Percentiles rank a stretch among this genome's conserved stretches.
These are phyloP conservation scores for Boeremia exigua DNA, from an alignment of 2,329 filamentous ascomycete genomes.

Conservation along the genomic window DNA sequence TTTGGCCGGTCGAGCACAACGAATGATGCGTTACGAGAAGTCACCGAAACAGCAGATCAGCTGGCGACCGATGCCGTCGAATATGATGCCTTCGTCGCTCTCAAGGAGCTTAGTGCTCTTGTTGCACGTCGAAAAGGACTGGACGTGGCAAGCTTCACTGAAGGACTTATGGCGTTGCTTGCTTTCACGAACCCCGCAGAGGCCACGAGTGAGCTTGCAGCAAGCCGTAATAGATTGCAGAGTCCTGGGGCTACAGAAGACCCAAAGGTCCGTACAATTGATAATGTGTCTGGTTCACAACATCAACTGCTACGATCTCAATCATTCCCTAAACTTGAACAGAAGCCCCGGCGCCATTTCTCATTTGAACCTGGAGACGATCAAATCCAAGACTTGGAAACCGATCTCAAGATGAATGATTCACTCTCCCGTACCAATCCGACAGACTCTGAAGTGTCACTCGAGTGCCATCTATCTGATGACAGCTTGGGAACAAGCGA, in stretches of 20 bases:
- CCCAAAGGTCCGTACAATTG: background rate
- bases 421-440: slow-evolving; percentile 10
- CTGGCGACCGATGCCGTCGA: slow-evolving; percentile 26
- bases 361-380: slow-evolving; percentile 55
- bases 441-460: slow-evolving; percentile 8
- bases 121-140: slow-evolving; percentile 47
- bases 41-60: slow-evolving; percentile 1
- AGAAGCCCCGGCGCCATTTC: slow-evolving; percentile 45
- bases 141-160: slow-evolving; percentile 38
- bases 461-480: background rate
- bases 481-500: background rate
- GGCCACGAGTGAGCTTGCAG: background rate
- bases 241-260: background rate
- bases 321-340: slow-evolving; percentile 24
- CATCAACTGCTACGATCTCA: slow-evolving; percentile 26
- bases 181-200: background rate
- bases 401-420: slow-evolving; percentile 15
- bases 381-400: slow-evolving; percentile 27
- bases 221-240: background rate
- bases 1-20: slow-evolving; percentile 46
- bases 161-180: slow-evolving; percentile 45
- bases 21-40: slow-evolving; percentile 41
- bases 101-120: slow-evolving; percentile 43
- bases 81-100: slow-evolving; percentile 39
- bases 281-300: slow-evolving; percentile 3